phyloP scores from a whole-genome alignment of 352 stramenopile genomes.

The Peronospora belbahrii region DNA sequence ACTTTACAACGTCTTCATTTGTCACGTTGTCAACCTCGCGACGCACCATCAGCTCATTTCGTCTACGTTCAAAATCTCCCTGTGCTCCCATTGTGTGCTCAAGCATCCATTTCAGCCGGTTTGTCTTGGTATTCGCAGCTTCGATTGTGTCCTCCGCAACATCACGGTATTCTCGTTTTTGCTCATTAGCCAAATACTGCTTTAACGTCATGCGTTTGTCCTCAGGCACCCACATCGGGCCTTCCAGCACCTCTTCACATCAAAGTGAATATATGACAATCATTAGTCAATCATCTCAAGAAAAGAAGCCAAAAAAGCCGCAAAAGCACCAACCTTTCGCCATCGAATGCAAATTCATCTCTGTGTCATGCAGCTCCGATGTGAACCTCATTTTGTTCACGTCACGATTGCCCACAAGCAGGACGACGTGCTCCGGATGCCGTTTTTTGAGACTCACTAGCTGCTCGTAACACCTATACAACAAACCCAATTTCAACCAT shows the following conservation, averaged over 20 bases:
- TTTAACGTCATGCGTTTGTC: slow-evolving; percentile 48
- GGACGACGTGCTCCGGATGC: slow-evolving; percentile 83
- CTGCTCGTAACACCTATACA: slow-evolving; percentile 58
- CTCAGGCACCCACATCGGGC: slow-evolving; percentile 54
- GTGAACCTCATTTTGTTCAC: slow-evolving; percentile 90
- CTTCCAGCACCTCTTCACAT: slow-evolving; percentile 54
- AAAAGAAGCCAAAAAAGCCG: background rate
- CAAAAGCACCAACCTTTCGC: slow-evolving; percentile 29
- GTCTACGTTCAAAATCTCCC: slow-evolving; percentile 85
- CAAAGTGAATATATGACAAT: background rate
- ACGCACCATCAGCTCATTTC: slow-evolving; percentile 52
- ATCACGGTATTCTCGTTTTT: background rate
- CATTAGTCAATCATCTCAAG: background rate
- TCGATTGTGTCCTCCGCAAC: slow-evolving; percentile 12
- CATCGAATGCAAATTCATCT: slow-evolving; percentile 64
- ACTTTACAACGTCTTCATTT: slow-evolving; percentile 77
- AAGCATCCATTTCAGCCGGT: slow-evolving; percentile 87
- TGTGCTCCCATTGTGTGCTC: slow-evolving; percentile 87
- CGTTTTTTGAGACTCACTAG: slow-evolving; percentile 82
- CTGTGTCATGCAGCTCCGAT: slow-evolving; percentile 63
- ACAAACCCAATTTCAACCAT: background rate
- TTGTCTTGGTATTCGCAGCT: slow-evolving; percentile 64
- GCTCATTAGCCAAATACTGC: slow-evolving; percentile 35
- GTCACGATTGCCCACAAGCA: slow-evolving; percentile 91
- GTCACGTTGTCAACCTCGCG: slow-evolving; percentile 17